Percentiles rank a stretch among this genome's conserved stretches.
These are phyloP conservation scores for Camellia oleifera DNA, from an alignment of 179 eudicot species.

Conservation along the genomic window DNA sequence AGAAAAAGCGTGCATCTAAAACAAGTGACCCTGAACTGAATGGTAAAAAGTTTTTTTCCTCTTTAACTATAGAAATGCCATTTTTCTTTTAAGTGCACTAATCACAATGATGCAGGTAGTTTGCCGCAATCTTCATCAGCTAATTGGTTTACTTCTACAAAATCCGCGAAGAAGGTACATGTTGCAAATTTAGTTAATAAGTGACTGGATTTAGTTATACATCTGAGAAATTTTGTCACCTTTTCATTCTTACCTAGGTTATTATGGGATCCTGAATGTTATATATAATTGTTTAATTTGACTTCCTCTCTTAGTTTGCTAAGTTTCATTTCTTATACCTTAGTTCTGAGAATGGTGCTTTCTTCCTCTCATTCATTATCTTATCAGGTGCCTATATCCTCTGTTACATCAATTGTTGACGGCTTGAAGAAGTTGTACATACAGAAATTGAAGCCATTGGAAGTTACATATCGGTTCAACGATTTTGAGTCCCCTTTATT, in stretches of 20 bases:
- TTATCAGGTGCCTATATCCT: constrained; percentile 39
- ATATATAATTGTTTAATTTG: neutral
- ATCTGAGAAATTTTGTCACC: neutral
- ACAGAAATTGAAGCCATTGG: constrained; percentile 84
- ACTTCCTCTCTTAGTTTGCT: neutral
- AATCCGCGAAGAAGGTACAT: constrained; percentile 78
- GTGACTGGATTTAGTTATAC: neutral
- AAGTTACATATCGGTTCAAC: constrained; percentile 64
- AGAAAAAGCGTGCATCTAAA: constrained; percentile 38
- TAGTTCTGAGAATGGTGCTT: constrained; percentile 13
- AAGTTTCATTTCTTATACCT: neutral
- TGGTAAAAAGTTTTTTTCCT: constrained; percentile 38
- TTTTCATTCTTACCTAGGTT: neutral
- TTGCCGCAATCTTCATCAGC: constrained; percentile 53
- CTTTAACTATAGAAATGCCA: neutral
- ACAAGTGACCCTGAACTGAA: constrained; percentile 57
- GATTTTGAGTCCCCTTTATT: constrained; percentile 89
- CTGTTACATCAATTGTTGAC: constrained; percentile 75
- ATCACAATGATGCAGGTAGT: constrained; percentile 42
- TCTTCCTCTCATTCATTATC: neutral
- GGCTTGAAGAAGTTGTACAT: constrained; percentile 80
- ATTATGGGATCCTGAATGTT: neutral
- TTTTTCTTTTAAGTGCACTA: neutral
- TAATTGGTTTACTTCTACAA: constrained; percentile 68
- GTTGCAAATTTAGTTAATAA: neutral